Percentiles rank a stretch among this genome's conserved stretches.
Evolutionary conservation across 1,284 basidiomycete species (phyloP).

Genomic region (Ustilago loliicola): DNA sequence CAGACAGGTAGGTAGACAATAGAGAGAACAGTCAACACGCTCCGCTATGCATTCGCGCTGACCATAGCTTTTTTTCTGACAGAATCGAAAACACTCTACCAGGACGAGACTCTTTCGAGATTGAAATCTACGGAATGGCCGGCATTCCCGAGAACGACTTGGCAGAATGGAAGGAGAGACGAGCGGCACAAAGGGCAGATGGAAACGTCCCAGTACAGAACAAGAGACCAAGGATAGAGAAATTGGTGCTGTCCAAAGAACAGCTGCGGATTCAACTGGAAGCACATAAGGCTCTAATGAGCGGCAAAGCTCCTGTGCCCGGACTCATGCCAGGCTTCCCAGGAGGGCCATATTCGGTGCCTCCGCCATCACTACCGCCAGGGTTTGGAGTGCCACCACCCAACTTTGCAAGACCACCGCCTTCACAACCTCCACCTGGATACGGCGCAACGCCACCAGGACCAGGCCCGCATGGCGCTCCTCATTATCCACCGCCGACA

Average conservation of each 20-base stretch:
- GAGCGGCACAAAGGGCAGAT: constrained; percentile 51
- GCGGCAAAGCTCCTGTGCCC: constrained; percentile 72
- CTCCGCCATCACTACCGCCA: constrained; percentile 34
- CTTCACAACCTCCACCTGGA: constrained; percentile 35
- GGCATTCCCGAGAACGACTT: constrained; percentile 94
- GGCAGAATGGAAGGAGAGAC: constrained; percentile 91
- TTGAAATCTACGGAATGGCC: constrained; percentile 99
- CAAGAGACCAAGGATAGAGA: constrained; percentile 87
- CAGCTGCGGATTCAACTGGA: constrained; percentile 86
- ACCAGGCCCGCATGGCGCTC: constrained; percentile 2
- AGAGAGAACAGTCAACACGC: neutral
- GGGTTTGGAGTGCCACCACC: constrained; percentile 29
- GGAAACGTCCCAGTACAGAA: constrained; percentile 72
- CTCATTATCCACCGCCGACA: constrained; percentile 5
- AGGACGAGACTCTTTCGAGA: constrained; percentile 95
- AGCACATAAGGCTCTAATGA: constrained; percentile 93
- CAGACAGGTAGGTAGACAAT: constrained; percentile 83
- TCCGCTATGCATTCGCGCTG: neutral
- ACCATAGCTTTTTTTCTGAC: constrained; percentile 35
- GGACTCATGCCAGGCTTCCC: constrained; percentile 37
- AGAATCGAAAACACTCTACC: constrained; percentile 96
- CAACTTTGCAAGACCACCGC: constrained; percentile 40
- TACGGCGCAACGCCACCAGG: constrained; percentile 25
- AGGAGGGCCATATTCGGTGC: constrained; percentile 38
- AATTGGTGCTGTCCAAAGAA: constrained; percentile 78